Evolutionary conservation across 2,329 filamentous ascomycete species (phyloP).

Genomic region (Epichloe aotearoae): DNA sequence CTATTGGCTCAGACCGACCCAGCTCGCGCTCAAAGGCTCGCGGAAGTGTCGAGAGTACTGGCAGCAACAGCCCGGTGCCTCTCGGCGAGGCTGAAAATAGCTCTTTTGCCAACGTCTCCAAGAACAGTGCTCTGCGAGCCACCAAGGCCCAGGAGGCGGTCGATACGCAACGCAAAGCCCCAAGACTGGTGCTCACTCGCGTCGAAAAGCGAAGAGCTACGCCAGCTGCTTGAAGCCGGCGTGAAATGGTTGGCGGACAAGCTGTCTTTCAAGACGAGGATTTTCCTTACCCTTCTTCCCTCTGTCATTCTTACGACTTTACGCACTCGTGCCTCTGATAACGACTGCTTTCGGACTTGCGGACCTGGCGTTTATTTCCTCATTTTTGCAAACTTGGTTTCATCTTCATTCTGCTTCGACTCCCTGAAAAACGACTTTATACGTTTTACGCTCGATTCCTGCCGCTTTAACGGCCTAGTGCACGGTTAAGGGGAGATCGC

Average conservation of each 20-base stretch:
- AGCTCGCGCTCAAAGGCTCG: slow-evolving; percentile 53
- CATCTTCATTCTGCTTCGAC: slow-evolving; percentile 1
- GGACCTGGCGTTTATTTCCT: slow-evolving; percentile 5
- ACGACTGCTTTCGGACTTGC: slow-evolving; percentile 17
- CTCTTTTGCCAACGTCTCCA: slow-evolving; percentile 55
- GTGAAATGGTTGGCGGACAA: neutral
- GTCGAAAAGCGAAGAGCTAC: slow-evolving; percentile 71
- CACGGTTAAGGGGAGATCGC: neutral
- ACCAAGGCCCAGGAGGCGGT: slow-evolving; percentile 40
- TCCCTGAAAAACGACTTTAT: neutral
- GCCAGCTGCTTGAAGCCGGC: slow-evolving; percentile 11
- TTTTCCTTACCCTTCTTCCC: slow-evolving; percentile 13
- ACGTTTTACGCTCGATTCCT: neutral
- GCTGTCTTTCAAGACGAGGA: slow-evolving; percentile 1
- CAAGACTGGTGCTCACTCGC: slow-evolving; percentile 76
- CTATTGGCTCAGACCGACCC: slow-evolving; percentile 79
- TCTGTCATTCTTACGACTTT: slow-evolving; percentile 20
- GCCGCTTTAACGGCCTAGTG: neutral
- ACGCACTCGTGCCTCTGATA: slow-evolving; percentile 24
- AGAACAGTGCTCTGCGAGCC: slow-evolving; percentile 39
- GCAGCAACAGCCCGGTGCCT: slow-evolving; percentile 33
- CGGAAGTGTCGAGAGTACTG: slow-evolving; percentile 51
- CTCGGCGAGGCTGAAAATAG: slow-evolving; percentile 35
- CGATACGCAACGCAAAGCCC: slow-evolving; percentile 62
- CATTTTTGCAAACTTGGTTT: slow-evolving; percentile 2